A percentile compares a stretch with the other conserved stretches of the same genome.
Evolutionary conservation across 768 basidiomycete genomes (phyloP).

Genomic region (Leccinum truebloodii): DNA sequence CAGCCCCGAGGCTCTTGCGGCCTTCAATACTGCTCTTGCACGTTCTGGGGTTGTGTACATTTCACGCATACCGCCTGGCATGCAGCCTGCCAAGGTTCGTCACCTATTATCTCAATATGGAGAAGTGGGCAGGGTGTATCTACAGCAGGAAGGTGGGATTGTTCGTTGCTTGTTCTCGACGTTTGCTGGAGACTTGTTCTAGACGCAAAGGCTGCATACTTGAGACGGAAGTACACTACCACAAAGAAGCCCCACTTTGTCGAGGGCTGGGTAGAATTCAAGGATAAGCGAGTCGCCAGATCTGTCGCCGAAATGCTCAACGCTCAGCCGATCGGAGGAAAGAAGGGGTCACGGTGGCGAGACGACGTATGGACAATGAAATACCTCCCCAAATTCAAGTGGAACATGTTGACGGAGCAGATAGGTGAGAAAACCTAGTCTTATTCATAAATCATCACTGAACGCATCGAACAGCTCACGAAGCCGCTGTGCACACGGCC

Average conservation of each 20-base stretch:
- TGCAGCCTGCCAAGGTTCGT: constrained; percentile 95
- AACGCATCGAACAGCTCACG: constrained; percentile 65
- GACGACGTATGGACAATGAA: constrained; percentile 99
- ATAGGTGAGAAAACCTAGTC: constrained; percentile 67
- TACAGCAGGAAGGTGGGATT: constrained; percentile 84
- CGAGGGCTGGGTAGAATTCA: constrained; percentile 99
- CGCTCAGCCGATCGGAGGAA: constrained; percentile 92
- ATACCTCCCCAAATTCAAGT: constrained; percentile 96
- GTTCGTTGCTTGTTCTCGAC: not conserved
- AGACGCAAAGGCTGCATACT: constrained; percentile 89
- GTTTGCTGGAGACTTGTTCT: constrained; percentile 6
- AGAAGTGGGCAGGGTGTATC: constrained; percentile 88
- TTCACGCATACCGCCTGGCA: constrained; percentile 94
- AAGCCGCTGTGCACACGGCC: constrained; percentile 84
- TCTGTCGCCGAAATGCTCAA: constrained; percentile 94
- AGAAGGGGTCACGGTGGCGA: constrained; percentile 86
- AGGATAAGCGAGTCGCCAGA: constrained; percentile 88
- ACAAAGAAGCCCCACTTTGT: constrained; percentile 87
- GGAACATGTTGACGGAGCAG: constrained; percentile 99
- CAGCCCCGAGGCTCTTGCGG: constrained; percentile 71
- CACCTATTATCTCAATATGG: constrained; percentile 91
- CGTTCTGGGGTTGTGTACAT: constrained; percentile 90
- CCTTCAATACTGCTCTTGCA: constrained; percentile 71
- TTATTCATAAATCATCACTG: constrained; percentile 7
- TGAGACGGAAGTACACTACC: constrained; percentile 75